Base-by-base conservation (phyloP, 176 grass and related monocot species). In the Puya raimondii region DNA sequence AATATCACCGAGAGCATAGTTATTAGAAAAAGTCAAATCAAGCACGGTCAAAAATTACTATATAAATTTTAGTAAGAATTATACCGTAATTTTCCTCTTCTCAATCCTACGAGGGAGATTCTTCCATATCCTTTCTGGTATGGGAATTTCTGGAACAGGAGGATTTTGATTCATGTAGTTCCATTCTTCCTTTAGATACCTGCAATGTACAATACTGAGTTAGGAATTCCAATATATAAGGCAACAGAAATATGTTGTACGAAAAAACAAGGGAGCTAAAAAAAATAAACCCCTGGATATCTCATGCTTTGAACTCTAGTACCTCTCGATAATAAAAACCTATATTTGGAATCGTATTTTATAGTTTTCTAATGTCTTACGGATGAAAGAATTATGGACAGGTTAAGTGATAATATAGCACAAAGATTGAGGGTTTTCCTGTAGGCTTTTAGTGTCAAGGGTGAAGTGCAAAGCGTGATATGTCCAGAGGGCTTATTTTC, bases 151-250 rank as follows among this genome's bases (percentile, higher is more conserved):
- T 64, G 47, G 67, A 48, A 14, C n/a, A 73, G 68, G 78, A 26
- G 47, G 54, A 78, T 72, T 85, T 64, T 80, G 48, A 65, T 85
- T 82, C n/a, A 90, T 61, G 72, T 80, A 95, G 47, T 48, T 80
- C 91, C 87, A 95, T 87, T 95, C 91, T 78, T 87, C 81, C 70
- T 83, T 95, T 53, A 95, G 71, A 67, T 84, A 95, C 70, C 91
- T 95, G 53, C 47, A 73, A 81, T 68, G 4, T 77, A 83, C 58
- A 49, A 67, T 18, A 2, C 7, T 5, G 48, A 23, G 7, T 15
- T 48, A 48, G 77, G 61, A 64, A 79, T 48, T 56, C 42, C 33
- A 9, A 42, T 57, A 78, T 10, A 22, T 61, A 78, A 71, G 72
- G 49, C 80, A 66, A 51, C 11, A 72, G 9, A 3, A 70, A 18